These are phyloP conservation scores for Coelastrella sp. DNA, from an alignment of 139 green algal species.

Conservation along the genomic window DNA sequence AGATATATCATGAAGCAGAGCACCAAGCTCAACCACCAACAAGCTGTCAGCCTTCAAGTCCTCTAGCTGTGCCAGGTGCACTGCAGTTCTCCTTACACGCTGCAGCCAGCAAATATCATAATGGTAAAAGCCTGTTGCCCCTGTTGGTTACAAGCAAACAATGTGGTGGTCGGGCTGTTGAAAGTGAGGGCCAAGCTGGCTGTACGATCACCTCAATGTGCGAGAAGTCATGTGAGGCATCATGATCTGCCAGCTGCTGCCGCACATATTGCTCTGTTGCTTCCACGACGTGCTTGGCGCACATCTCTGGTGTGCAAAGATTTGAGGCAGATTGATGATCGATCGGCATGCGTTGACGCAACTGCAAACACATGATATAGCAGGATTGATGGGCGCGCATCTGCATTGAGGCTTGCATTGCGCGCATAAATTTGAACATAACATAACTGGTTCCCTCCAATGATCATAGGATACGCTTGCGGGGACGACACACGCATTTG, in stretches of 20 bases:
- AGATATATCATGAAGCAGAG: conserved; percentile 74
- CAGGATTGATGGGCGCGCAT: no score
- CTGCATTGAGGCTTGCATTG: no score
- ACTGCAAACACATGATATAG: no score
- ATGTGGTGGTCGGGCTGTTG: background rate
- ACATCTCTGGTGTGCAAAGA: background rate
- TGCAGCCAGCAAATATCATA: conserved; percentile 24
- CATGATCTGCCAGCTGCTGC: conserved; percentile 18
- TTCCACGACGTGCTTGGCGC: background rate
- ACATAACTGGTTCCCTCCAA: background rate
- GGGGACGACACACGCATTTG: no score
- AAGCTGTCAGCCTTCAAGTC: conserved; percentile 27
- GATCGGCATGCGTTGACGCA: background rate
- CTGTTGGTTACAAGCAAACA: background rate
- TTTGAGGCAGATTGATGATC: background rate
- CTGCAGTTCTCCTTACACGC: conserved; percentile 52
- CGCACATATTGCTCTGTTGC: conserved; percentile 45
- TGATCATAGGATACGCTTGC: no score
- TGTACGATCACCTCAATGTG: conserved; percentile 34
- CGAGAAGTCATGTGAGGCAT: conserved; percentile 48
- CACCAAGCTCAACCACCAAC: conserved; percentile 68
- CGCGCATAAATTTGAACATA: background rate
- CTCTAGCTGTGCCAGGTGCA: conserved; percentile 43
- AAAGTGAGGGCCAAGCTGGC: background rate
- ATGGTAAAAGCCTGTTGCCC: no score